These are phyloP conservation scores for Withania somnifera DNA, from an alignment of 305 asterid species.

Conservation along the genomic window DNA sequence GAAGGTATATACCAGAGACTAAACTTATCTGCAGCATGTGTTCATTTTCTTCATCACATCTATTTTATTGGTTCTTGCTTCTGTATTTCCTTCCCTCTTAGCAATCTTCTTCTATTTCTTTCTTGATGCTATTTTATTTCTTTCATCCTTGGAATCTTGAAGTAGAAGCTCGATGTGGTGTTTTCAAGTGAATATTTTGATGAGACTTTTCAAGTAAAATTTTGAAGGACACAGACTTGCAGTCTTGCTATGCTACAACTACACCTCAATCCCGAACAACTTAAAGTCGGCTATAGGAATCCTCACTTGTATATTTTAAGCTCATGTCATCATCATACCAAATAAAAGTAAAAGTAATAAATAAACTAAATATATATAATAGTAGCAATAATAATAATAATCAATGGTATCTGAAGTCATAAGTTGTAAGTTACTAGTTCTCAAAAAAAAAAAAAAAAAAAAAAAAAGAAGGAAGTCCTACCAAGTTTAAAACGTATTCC, in stretches of 20 bases:
- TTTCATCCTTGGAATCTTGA: background rate
- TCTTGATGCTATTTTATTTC: background rate
- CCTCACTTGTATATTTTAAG: background rate
- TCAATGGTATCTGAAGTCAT: background rate
- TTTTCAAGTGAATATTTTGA: background rate
- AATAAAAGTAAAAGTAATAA: background rate
- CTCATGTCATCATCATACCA: background rate
- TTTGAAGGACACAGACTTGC: background rate
- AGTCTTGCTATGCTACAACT: background rate
- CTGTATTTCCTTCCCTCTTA: background rate
- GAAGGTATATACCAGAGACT: constrained; percentile 35
- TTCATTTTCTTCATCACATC: background rate
- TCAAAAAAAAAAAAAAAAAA: no score
- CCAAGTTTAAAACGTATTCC: background rate
- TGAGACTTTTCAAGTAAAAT: background rate
- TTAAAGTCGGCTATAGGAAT: background rate
- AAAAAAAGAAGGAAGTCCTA: no score
- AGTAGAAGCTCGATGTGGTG: background rate
- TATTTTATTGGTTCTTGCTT: background rate
- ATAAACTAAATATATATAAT: background rate
- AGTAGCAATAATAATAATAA: background rate
- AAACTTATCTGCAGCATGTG: background rate
- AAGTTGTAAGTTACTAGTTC: no score
- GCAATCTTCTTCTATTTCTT: background rate
- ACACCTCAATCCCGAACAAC: background rate